phyloP scores from a whole-genome alignment of 192 early-diverging fungal genomes.

The Pilaira anomala region DNA sequence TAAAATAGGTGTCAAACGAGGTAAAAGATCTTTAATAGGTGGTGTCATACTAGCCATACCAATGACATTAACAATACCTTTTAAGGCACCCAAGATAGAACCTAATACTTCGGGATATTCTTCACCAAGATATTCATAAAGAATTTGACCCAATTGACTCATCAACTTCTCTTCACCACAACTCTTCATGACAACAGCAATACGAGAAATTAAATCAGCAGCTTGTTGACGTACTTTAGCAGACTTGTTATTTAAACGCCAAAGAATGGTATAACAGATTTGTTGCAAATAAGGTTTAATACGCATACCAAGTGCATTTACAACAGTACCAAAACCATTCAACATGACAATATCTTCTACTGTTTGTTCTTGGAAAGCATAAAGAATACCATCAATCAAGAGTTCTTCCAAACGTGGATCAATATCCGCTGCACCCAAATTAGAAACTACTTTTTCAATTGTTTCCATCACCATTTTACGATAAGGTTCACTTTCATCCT shows the following conservation, averaged over 20 bases:
- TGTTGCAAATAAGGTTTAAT: constrained; percentile 93
- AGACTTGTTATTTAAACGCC: constrained; percentile 95
- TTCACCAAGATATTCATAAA: constrained; percentile 98
- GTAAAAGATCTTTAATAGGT: constrained; percentile 95
- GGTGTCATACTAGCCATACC: constrained; percentile 98
- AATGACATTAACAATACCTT: constrained; percentile 96
- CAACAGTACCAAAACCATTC: constrained; percentile 94
- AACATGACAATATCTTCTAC: constrained; percentile 89
- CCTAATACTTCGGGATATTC: constrained; percentile 99
- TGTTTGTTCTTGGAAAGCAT: constrained; percentile 98
- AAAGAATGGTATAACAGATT: constrained; percentile 91
- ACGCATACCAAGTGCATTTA: constrained; percentile 85
- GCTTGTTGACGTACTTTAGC: constrained; percentile 97
- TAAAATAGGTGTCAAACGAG: constrained; percentile 95
- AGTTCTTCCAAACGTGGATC: constrained; percentile 88
- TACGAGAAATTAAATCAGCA: constrained; percentile 91
- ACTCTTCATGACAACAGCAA: constrained; percentile 88
- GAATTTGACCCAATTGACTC: constrained; percentile 85
- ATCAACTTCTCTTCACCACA: constrained; percentile 97
- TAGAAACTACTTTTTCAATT: constrained; percentile 73
- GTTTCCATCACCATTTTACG: constrained; percentile 99
- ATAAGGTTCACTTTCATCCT: constrained; percentile 92
- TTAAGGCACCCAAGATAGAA: constrained; percentile 87
- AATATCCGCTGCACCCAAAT: constrained; percentile 87
- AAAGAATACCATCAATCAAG: constrained; percentile 95